phyloP scores from a whole-genome alignment of 768 basidiomycete species.

The Boletus rex-veris region DNA sequence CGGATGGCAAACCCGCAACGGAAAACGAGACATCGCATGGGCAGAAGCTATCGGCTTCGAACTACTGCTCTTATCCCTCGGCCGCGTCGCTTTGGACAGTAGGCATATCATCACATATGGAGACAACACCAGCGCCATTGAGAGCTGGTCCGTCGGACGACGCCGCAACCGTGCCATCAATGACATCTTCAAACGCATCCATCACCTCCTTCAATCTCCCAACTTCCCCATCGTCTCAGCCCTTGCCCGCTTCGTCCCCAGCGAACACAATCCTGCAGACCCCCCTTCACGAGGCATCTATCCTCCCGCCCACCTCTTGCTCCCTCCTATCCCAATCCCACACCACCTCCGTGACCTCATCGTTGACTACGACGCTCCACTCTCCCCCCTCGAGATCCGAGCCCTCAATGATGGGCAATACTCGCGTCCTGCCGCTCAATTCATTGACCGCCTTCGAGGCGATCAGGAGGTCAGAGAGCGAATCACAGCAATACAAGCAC shows the following conservation, averaged over 20 bases:
- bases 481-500: too few relatives aligned
- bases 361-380: neutral
- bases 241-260: neutral
- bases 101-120: slow-evolving; percentile 1
- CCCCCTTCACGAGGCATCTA: neutral
- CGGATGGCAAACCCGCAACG: neutral
- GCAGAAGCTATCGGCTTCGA: slow-evolving; percentile 15
- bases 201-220: neutral
- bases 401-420: too few relatives aligned
- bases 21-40: slow-evolving; percentile 19
- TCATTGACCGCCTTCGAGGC: too few relatives aligned
- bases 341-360: neutral
- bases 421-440: too few relatives aligned
- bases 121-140: slow-evolving; percentile 17
- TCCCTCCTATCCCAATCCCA: neutral
- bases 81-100: neutral
- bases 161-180: slow-evolving; percentile 14
- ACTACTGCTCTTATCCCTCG: neutral
- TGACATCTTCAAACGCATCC: slow-evolving; percentile 10
- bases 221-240: neutral
- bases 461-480: too few relatives aligned
- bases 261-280: neutral
- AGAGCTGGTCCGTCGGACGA: slow-evolving; percentile 8
- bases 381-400: too few relatives aligned
- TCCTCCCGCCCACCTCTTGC: neutral